These are phyloP conservation scores for Phialemonium atrogriseum DNA, from an alignment of 2,329 filamentous ascomycete species.

Conservation along the genomic window DNA sequence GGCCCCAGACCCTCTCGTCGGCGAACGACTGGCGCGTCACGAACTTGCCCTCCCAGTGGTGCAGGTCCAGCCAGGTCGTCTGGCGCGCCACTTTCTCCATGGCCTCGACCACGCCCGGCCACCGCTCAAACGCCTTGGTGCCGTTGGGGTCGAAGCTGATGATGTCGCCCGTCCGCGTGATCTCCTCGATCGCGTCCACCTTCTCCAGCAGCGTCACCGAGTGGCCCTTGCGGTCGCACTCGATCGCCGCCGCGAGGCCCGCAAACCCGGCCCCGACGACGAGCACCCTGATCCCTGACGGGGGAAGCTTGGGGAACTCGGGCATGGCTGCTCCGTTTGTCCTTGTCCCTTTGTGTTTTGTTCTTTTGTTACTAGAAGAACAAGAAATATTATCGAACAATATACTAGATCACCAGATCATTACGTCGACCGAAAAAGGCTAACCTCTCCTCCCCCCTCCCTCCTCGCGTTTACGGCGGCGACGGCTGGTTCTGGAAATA, in stretches of 20 bases:
- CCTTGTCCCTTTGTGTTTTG: too few species aligned
- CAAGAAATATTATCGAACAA: too few species aligned
- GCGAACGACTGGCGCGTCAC: slow-evolving; percentile 35
- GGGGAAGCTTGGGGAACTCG: slow-evolving; percentile 16
- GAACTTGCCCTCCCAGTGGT: slow-evolving; percentile 37
- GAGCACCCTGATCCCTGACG: slow-evolving; percentile 35
- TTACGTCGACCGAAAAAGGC: too few species aligned
- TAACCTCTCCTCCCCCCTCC: too few species aligned
- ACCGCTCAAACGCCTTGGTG: slow-evolving; percentile 48
- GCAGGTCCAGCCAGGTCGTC: slow-evolving; percentile 31
- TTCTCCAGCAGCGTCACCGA: slow-evolving; percentile 36
- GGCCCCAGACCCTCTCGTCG: slow-evolving; percentile 26
- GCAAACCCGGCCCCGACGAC: slow-evolving; percentile 48
- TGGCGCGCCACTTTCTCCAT: slow-evolving; percentile 41
- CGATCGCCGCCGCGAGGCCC: slow-evolving; percentile 50
- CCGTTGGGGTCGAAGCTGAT: slow-evolving; percentile 50
- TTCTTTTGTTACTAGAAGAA: too few species aligned
- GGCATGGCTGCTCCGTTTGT: slow-evolving; percentile 13
- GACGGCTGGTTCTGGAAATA: too few species aligned
- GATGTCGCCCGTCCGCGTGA: slow-evolving; percentile 39
- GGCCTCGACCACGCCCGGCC: slow-evolving; percentile 39
- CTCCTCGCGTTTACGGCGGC: too few species aligned
- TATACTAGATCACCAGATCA: too few species aligned
- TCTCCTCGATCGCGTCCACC: slow-evolving; percentile 26
- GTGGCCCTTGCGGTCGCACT: slow-evolving; percentile 49